Evolutionary conservation across 2,329 filamentous ascomycete species (phyloP), one percentile per base, ranked within the genome.

Genomic region (Cordyceps javanica): DNA sequence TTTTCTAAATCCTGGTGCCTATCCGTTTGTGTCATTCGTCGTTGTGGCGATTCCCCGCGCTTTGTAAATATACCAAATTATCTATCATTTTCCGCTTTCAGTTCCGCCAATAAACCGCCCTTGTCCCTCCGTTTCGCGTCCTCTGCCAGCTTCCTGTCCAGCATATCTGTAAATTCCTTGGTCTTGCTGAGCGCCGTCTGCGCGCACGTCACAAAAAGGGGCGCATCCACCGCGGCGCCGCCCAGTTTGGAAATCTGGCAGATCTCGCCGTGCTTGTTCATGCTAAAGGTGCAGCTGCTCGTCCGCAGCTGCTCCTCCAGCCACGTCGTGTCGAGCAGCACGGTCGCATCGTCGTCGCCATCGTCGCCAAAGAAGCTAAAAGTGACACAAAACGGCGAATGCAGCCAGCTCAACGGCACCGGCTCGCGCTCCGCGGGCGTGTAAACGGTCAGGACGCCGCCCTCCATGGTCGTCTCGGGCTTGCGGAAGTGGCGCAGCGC

Each of bases 231-330:
- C 0, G 91, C 82, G 21, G 83, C 81, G 26, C 94, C 94, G 25
- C 93, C 92, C 59, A 94, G 83, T 76, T 99, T 99, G 30, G 91
- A 87, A 60, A 97, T 83, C 72, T 95, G 90, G 66, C 91, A 96
- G 41, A 97, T 83, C 75, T 97, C 92, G 25, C 92, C 92, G 67
- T 92, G 88, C 68, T 85, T 86, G 73, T 97, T 96, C 72, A 96
- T 81, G 57, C 90, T 93, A 66, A 97, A 83, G 7, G 90, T 90
- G 65, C 89, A 83, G 70, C 87, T 86, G 58, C 85, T 87, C 39
- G 87, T 81, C 21, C 88, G 78, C 58, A 91, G 77, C 70, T 91
- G 87, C 74, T 94, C 90, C 74, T 94, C 90, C 39, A 89, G 72
- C 70, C 85, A 77, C 44, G 80, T 88, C 3, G 89, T 81, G 70